Evolutionary conservation across 148 eudicot species (phyloP), one percentile per base, ranked within the genome.

Genomic region (Arctostaphylos glauca): DNA sequence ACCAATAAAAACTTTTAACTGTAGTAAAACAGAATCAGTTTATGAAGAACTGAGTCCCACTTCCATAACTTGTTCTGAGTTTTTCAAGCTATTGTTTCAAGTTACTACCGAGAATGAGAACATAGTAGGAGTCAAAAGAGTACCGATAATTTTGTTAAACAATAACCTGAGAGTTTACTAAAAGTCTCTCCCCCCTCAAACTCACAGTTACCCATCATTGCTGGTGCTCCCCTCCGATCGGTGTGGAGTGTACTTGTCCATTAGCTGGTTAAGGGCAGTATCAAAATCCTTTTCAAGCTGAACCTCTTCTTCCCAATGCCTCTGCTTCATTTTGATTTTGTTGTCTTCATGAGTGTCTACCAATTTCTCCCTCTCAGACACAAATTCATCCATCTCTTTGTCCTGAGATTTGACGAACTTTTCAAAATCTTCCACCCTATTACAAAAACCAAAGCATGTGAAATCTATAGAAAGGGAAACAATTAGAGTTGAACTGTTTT

Each of bases 321-420:
- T 85, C 60, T 79, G 82, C 87, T 85, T 91, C 92, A 92, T 77
- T 44, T 86, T 93, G 74, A 81, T n/a, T 85, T 44, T 94, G 77
- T 76, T 59, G 23, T 49, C 87, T 66, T 90, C 91, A 64, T 89
- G 89, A 23, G 21, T 55, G 76, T 80, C 41, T 13, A 86, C 53
- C 85, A 94, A 80, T 62, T 79, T 82, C 19, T 89, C 91, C 81
- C 93, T 90, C 87, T 90, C 89, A 0, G 48, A 80, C 0, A n/a
- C 88, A 87, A 85, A 93, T 38, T 86, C 88, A 9, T 84, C 88
- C 90, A 89, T 90, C 74, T 91, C 94, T 44, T 87, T 60, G 3
- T 91, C 89, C 74, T 95, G 95, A 3, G 72, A 9, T 80, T 83
- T 48, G 77, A 87, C 87, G 25, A 86, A 90, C 55, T 78, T 85